A percentile compares a stretch with the other conserved stretches of the same genome.
These are phyloP conservation scores for Celoporthe dispersa DNA, from an alignment of 2,329 filamentous ascomycete genomes.

Conservation along the genomic window DNA sequence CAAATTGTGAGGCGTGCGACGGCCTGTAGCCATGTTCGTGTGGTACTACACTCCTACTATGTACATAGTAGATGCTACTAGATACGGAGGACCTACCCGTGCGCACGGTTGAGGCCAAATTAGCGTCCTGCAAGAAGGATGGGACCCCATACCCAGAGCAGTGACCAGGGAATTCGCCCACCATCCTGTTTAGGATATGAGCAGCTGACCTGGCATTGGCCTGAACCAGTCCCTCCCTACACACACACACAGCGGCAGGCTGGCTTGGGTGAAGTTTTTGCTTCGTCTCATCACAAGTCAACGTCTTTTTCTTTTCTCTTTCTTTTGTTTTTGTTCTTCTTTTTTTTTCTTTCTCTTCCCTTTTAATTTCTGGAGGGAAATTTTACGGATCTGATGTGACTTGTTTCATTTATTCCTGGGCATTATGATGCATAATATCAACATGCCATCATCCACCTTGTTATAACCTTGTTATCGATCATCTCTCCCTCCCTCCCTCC, in stretches of 20 bases:
- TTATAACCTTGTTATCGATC: not conserved
- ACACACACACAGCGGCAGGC: not conserved
- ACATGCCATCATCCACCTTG: not conserved
- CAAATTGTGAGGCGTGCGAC: not conserved
- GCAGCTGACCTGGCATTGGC: not conserved
- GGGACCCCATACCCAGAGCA: constrained; percentile 7
- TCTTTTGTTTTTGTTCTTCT: not conserved
- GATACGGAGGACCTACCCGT: constrained; percentile 1
- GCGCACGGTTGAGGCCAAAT: constrained; percentile 36
- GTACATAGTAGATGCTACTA: not conserved
- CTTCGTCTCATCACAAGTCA: too few relatives aligned
- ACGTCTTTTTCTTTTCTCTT: not conserved
- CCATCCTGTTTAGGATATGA: constrained; percentile 4
- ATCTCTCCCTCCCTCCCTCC: too few relatives aligned
- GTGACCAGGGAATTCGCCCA: not conserved
- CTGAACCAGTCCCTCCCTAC: not conserved
- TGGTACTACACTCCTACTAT: not conserved
- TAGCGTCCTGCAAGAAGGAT: constrained; percentile 25
- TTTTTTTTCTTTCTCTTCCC: not conserved
- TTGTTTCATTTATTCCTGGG: not conserved
- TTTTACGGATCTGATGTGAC: not conserved
- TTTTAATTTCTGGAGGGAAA: not conserved
- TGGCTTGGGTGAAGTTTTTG: not conserved
- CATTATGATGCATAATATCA: not conserved
- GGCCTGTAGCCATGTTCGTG: not conserved